Base-by-base conservation (phyloP, 2,329 filamentous ascomycete species). In the Neofusicoccum umdonicola region DNA sequence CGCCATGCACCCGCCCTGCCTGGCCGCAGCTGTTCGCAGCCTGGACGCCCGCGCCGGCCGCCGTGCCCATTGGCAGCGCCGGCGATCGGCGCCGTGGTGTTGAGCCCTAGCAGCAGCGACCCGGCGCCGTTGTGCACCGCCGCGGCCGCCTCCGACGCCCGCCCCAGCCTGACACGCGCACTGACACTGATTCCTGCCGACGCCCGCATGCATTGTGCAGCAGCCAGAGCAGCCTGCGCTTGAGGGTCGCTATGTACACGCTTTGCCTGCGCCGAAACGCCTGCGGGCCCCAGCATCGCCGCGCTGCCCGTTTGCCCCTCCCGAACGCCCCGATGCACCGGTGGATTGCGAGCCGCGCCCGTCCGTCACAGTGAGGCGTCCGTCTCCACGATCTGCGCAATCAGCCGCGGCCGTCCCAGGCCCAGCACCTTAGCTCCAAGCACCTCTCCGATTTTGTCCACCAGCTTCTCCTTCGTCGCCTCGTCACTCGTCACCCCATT, bases 381-480 rank as follows among this genome's bases (percentile, higher is more conserved):
- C 34, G 41, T 57, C 35, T 79, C 78, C 65, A 81, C 62, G 31
- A 80, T 72, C n/a, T 76, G 77, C 34, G 71, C 70, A 6, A 77
- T 71, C 52, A 81, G 64, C 6, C 70, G 71, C 42, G 70, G 71
- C 67, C 78, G 72, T n/a, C 76, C 76, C 52, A 73, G 70, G 52
- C 75, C 73, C 44, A 79, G 74, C 11, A 83, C 71, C 62, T 73
- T 76, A 22, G 75, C 74, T 1, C 76, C 77, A 7, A 83, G 67
- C 4, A 80, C 72, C 35, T 81, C 78, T 7, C 82, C 82, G 5
- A 83, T 69, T 61, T 73, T 78, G 31, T 79, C 80, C n/a, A 70
- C 70, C 9, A 83, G 68, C 47, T 75, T 71, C 17, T 78, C 76
- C 68, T 73, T 78, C 54, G 80, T 65, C 15, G 74, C 75, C 22